Percentiles rank a stretch among this genome's conserved stretches.
These are phyloP conservation scores for Cladobotryum mycophilum DNA, from an alignment of 2,329 filamentous ascomycete genomes.

Conservation along the genomic window DNA sequence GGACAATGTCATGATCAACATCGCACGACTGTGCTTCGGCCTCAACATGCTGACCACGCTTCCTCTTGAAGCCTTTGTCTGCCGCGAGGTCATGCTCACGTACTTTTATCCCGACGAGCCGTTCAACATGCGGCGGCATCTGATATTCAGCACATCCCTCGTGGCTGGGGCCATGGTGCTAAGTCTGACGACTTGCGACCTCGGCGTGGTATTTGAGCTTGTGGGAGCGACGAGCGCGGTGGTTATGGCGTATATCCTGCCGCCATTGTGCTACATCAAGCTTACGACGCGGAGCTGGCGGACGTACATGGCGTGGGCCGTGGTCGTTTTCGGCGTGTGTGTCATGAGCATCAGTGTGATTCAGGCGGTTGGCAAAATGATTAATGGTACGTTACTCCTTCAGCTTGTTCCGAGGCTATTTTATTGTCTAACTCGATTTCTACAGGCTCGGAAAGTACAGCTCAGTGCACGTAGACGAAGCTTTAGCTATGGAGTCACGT, in stretches of 20 bases:
- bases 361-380: constrained; percentile 65
- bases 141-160: constrained; percentile 77
- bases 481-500: not conserved
- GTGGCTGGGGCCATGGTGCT: constrained; percentile 73
- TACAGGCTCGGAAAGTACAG: constrained; percentile 7
- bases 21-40: constrained; percentile 90
- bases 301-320: constrained; percentile 63
- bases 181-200: constrained; percentile 81
- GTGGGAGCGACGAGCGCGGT: constrained; percentile 94
- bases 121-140: constrained; percentile 76
- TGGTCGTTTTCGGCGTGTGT: constrained; percentile 69
- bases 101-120: constrained; percentile 66
- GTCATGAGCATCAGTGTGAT: constrained; percentile 79
- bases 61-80: constrained; percentile 95
- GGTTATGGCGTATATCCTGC: constrained; percentile 89
- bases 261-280: constrained; percentile 92
- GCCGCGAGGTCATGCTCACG: constrained; percentile 90
- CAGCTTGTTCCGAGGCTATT: not conserved
- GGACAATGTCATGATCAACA: constrained; percentile 87
- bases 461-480: constrained; percentile 9
- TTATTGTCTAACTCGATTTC: not conserved
- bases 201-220: constrained; percentile 90
- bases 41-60: constrained; percentile 98
- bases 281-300: constrained; percentile 71
- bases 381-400: constrained; percentile 31